Evolutionary conservation across 1,284 basidiomycete genomes (phyloP).

Genomic region (Amylostereum areolatum): DNA sequence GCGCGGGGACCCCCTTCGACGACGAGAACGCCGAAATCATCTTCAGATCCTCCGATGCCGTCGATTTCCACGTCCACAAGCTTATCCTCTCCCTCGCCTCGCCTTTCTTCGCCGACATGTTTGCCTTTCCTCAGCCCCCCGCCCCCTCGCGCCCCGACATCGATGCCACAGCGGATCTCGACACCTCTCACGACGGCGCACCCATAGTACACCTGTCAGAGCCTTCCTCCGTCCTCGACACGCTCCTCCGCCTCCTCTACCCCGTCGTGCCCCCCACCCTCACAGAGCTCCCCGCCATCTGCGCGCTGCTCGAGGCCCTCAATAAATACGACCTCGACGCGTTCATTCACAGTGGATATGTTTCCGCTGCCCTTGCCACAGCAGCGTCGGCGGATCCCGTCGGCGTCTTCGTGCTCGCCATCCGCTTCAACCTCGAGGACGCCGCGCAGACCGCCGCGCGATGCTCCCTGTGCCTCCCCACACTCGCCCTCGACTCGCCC

Average conservation of each 20-base stretch:
- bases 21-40: constrained; percentile 6
- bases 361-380: neutral
- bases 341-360: neutral
- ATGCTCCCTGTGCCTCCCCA: neutral
- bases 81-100: constrained; percentile 7
- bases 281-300: neutral
- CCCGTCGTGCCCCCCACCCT: constrained; percentile 2
- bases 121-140: neutral
- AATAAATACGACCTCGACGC: neutral
- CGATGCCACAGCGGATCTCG: neutral
- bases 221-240: neutral
- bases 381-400: neutral
- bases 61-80: constrained; percentile 6
- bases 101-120: constrained; percentile 1
- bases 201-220: no score
- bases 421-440: neutral
- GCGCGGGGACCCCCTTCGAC: constrained; percentile 3
- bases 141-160: neutral
- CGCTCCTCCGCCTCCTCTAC: constrained; percentile 1
- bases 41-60: constrained; percentile 2
- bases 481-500: neutral
- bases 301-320: neutral
- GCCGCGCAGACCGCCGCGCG: neutral
- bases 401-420: neutral
- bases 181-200: neutral